Evolutionary conservation across 352 stramenopile species (phyloP), one percentile per base, ranked within the genome.

Genomic region (Lagenidium giganteum): DNA sequence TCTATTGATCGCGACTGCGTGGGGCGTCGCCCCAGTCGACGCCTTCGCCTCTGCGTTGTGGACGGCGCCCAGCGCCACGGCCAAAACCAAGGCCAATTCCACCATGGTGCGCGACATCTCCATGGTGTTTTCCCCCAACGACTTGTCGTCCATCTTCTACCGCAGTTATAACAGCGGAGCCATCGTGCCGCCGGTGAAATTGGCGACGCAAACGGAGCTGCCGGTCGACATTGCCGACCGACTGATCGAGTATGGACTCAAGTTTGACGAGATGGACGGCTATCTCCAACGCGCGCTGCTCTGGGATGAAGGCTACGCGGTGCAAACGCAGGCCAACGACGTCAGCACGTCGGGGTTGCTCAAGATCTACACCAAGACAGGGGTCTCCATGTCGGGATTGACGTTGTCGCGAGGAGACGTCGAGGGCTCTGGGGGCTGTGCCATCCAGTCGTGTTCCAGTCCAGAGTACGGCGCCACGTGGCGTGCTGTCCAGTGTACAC

Each of bases 271-370:
- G 36, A 42, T 62, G 22, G 53, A 62, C 31, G 53, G 53, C 7
- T 51, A 43, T 21, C 42, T 77, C 0, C 73, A 86, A 32, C 70
- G 66, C 8, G 70, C 68, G 3, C 44, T 86, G 36, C 46, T 86
- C 5, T 86, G 70, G 73, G 73, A 86, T 30, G 59, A 45, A 3
- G 73, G 70, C 0, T 86, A 72, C 42, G 60, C 39, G 24, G 9
- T 47, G 26, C 22, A 21, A 29, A 14, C 21, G 24, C 34, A 4
- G 2, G 6, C 8, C 41, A 25, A 20, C 39, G 12, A 33, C 29
- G n/a, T 14, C 28, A 14, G 14, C 32, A 34, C 17, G 4, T 48
- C 16, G 12, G 36, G 34, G 23, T 64, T 64, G 18, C 40, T 54
- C 27, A 42, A 47, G 18, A 20, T 64, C 24, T 59, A 64, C 38